Evolutionary conservation across 2,329 filamentous ascomycete species (phyloP).

Genomic region (Clonostachys solani): DNA sequence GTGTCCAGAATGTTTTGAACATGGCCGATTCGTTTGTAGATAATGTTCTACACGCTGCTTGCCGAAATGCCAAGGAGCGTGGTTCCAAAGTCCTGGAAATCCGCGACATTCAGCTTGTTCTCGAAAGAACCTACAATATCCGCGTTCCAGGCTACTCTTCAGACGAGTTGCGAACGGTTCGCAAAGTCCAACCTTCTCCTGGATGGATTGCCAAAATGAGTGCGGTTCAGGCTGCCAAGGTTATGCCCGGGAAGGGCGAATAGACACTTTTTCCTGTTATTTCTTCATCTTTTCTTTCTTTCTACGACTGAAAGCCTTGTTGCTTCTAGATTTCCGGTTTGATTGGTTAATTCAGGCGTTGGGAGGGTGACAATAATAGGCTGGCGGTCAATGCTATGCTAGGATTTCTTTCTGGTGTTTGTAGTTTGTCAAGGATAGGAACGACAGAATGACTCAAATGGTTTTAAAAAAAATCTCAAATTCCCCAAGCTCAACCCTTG

Average conservation of each 20-base stretch:
- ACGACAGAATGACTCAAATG: too few relatives aligned
- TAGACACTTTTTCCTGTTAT: conserved; percentile 5
- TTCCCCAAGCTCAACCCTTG: too few relatives aligned
- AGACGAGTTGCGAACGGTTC: conserved; percentile 89
- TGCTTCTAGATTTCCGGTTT: too few relatives aligned
- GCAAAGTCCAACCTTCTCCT: conserved; percentile 83
- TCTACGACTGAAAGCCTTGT: too few relatives aligned
- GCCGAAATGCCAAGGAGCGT: conserved; percentile 88
- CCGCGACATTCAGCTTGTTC: conserved; percentile 76
- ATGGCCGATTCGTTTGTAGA: conserved; percentile 95
- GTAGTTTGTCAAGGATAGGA: too few relatives aligned
- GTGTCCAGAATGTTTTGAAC: conserved; percentile 71
- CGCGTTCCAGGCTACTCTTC: conserved; percentile 91
- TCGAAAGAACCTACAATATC: conserved; percentile 85
- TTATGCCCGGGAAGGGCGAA: conserved; percentile 58
- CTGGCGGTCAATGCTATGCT: too few relatives aligned
- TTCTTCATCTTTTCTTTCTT: too few relatives aligned
- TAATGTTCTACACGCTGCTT: conserved; percentile 80
- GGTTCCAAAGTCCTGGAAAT: conserved; percentile 88
- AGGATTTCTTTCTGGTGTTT: too few relatives aligned
- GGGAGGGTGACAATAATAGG: too few relatives aligned
- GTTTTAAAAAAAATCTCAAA: too few relatives aligned
- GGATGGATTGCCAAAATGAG: conserved; percentile 98
- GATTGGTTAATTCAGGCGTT: too few relatives aligned
- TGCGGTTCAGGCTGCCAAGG: conserved; percentile 91